Percentiles rank a stretch among this genome's conserved stretches.
Conservation (phyloP, 1,284 basidiomycete genomes). For the Anthracocystis setariae region DNA sequence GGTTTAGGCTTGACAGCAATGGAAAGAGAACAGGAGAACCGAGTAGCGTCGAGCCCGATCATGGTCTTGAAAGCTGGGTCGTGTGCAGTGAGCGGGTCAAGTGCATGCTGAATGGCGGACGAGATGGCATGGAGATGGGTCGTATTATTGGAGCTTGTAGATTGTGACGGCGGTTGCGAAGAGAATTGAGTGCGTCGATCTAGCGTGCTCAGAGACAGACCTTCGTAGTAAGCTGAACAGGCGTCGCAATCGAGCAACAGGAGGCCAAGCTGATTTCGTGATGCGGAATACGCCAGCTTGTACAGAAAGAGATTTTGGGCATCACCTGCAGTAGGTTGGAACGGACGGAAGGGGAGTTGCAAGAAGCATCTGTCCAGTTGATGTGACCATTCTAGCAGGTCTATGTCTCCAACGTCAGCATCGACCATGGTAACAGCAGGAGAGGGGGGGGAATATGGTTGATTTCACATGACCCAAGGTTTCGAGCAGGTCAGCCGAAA, state of each 20-base stretch:
- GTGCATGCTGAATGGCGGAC: constrained; percentile 16
- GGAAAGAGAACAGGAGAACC: constrained; percentile 31
- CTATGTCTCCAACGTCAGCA: constrained; percentile 7
- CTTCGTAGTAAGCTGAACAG: constrained; percentile 29
- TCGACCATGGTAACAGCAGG: constrained; percentile 6
- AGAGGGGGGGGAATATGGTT: not conserved
- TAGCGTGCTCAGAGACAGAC: constrained; percentile 24
- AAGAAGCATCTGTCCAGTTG: constrained; percentile 26
- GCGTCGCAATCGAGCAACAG: constrained; percentile 30
- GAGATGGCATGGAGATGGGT: constrained; percentile 1
- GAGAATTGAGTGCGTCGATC: constrained; percentile 15
- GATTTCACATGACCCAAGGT: constrained; percentile 1
- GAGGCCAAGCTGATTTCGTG: constrained; percentile 13
- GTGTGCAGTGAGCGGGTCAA: constrained; percentile 9
- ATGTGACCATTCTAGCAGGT: constrained; percentile 35
- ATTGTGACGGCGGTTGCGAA: too few relatives aligned
- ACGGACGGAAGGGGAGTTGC: constrained; percentile 12
- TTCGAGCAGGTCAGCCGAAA: not conserved
- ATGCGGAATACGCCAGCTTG: constrained; percentile 22
- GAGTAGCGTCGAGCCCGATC: constrained; percentile 15
- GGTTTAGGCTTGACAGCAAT: constrained; percentile 14
- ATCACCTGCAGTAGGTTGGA: constrained; percentile 4
- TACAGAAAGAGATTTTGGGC: constrained; percentile 13
- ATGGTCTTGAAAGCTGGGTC: constrained; percentile 3
- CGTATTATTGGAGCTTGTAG: not conserved